phyloP scores from a whole-genome alignment of 352 stramenopile species.

The Thalassiosira mediterranea region DNA sequence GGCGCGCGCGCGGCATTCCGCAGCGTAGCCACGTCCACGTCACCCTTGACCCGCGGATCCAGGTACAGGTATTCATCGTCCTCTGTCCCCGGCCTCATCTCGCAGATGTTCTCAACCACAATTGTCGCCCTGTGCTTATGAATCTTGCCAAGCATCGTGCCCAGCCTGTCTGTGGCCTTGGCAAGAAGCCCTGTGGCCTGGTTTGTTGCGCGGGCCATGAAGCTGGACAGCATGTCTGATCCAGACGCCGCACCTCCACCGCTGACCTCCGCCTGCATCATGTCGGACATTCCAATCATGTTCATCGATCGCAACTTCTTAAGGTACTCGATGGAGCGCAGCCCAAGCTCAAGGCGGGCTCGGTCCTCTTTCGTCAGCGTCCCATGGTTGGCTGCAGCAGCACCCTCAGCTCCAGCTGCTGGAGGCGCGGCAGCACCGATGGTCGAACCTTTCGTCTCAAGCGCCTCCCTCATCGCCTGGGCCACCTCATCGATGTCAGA shows the following conservation, averaged over 20 bases:
- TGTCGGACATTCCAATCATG: conserved; percentile 67
- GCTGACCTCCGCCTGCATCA: conserved; percentile 42
- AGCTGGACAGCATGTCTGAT: conserved; percentile 71
- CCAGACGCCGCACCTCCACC: conserved; percentile 24
- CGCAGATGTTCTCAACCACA: conserved; percentile 86
- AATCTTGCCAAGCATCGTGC: conserved; percentile 79
- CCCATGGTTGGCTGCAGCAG: conserved; percentile 23
- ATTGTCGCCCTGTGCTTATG: conserved; percentile 85
- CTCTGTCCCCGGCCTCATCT: conserved; percentile 81
- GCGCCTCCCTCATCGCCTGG: conserved; percentile 65
- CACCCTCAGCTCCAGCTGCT: conserved; percentile 2
- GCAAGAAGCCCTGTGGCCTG: conserved; percentile 84
- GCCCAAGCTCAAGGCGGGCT: conserved; percentile 46
- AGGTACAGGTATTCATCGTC: conserved; percentile 87
- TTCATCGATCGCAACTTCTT: conserved; percentile 83
- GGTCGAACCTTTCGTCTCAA: conserved; percentile 57
- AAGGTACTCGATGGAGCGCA: conserved; percentile 74
- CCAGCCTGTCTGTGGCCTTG: conserved; percentile 80
- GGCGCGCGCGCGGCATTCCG: conserved; percentile 63
- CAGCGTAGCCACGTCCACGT: conserved; percentile 71
- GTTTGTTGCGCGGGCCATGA: conserved; percentile 79
- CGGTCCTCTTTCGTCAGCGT: conserved; percentile 62
- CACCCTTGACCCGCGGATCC: conserved; percentile 82
- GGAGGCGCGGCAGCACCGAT: conserved; percentile 30
- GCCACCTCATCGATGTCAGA: conserved; percentile 77